Conservation (phyloP, 257 asterid genomes). For the Solanum phureja region DNA sequence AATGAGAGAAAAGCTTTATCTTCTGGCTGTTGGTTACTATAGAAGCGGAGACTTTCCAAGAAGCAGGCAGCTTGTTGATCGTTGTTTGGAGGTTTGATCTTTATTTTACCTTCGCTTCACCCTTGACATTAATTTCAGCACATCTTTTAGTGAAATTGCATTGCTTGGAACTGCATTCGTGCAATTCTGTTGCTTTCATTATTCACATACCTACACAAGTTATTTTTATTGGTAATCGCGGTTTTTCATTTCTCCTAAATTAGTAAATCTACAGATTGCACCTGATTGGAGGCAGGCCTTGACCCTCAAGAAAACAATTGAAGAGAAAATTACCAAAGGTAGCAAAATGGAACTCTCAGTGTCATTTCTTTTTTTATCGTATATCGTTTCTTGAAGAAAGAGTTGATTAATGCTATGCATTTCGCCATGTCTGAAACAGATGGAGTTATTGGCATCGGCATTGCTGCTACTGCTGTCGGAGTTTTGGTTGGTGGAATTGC, state of each 20-base stretch:
- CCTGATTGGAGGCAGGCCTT: slow-evolving; percentile 92
- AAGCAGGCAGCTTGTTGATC: slow-evolving; percentile 79
- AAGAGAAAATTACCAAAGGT: slow-evolving; percentile 83
- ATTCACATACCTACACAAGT: background rate
- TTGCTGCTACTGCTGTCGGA: slow-evolving; percentile 83
- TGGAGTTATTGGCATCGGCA: slow-evolving; percentile 80
- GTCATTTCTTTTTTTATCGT: background rate
- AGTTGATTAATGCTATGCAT: background rate
- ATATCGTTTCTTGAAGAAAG: background rate
- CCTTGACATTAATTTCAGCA: background rate
- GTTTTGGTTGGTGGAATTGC: slow-evolving; percentile 78
- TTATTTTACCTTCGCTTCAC: background rate
- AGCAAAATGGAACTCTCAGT: background rate
- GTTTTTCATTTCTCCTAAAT: background rate
- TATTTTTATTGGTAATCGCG: background rate
- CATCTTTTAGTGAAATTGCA: background rate
- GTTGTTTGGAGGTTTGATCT: slow-evolving; percentile 60
- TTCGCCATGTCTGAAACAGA: slow-evolving; percentile 19
- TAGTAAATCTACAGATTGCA: slow-evolving; percentile 34
- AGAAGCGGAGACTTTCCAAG: slow-evolving; percentile 68
- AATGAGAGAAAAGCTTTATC: slow-evolving; percentile 63
- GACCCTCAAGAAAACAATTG: slow-evolving; percentile 74
- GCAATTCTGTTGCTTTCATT: background rate
- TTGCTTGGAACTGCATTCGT: background rate
- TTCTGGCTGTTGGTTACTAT: slow-evolving; percentile 75